Evolutionary conservation across 139 green algal species (phyloP).

Genomic region (Astrephomene gubernaculifera): DNA sequence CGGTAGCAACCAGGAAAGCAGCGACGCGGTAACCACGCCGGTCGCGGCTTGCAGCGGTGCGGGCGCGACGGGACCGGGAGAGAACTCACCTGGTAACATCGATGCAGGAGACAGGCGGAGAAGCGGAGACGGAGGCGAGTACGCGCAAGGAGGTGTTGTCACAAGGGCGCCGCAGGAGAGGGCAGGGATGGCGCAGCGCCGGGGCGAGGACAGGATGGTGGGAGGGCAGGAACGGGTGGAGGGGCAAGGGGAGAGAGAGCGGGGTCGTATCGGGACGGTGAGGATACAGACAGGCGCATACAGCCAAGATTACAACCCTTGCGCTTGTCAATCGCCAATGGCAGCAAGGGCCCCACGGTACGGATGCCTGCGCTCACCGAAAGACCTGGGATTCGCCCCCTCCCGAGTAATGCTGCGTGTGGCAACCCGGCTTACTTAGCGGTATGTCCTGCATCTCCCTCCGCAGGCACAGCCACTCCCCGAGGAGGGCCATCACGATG

Average conservation of each 20-base stretch:
- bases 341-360: no score
- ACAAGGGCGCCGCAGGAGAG: neutral
- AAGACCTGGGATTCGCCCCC: no score
- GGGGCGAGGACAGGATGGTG: neutral
- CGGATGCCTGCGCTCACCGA: no score
- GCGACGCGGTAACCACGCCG: neutral
- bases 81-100: neutral
- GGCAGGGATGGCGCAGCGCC: neutral
- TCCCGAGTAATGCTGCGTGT: no score
- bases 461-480: slow-evolving; percentile 93
- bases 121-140: neutral
- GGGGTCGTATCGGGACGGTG: no score
- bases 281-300: no score
- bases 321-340: no score
- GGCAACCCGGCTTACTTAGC: slow-evolving; percentile 67
- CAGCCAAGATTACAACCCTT: no score
- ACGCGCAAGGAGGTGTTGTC: no score
- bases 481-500: slow-evolving; percentile 82
- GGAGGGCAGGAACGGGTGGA: neutral
- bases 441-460: slow-evolving; percentile 94
- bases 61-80: neutral
- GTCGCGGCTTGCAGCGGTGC: neutral
- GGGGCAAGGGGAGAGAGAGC: neutral
- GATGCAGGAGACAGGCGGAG: neutral
- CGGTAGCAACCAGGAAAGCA: slow-evolving; percentile 1